These are phyloP conservation scores for Peterozyma xylosa DNA, from an alignment of 805 yeast species.

Conservation along the genomic window DNA sequence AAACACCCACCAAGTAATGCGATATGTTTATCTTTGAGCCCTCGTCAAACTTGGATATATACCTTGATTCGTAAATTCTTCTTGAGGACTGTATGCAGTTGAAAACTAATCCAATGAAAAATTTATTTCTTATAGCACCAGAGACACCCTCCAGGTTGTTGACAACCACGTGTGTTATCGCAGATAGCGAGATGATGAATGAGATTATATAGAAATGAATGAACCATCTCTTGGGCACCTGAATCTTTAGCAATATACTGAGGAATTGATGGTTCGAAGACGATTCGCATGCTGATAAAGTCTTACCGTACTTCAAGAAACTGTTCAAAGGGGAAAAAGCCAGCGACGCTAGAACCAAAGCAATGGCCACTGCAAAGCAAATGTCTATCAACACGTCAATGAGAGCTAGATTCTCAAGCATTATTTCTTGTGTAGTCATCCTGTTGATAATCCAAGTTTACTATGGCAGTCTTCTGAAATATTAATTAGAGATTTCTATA, in stretches of 20 bases:
- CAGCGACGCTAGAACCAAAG: constrained; percentile 25
- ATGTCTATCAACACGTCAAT: constrained; percentile 2
- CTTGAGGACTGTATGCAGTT: constrained; percentile 45
- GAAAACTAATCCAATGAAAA: constrained; percentile 14
- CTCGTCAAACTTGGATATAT: constrained; percentile 30
- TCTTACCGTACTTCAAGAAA: constrained; percentile 39
- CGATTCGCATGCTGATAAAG: constrained; percentile 10
- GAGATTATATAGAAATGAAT: constrained; percentile 53
- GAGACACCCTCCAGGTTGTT: constrained; percentile 13
- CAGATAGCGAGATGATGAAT: constrained; percentile 19
- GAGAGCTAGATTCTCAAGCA: no score
- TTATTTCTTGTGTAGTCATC: no score
- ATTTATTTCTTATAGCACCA: constrained; percentile 13
- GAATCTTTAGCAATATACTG: constrained; percentile 19
- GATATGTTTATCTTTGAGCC: constrained; percentile 52
- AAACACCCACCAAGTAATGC: constrained; percentile 60
- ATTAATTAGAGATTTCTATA: no score
- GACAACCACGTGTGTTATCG: constrained; percentile 12
- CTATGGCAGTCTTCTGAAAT: no score
- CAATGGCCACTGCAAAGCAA: constrained; percentile 6
- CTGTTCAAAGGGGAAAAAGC: constrained; percentile 20
- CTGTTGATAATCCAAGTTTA: no score
- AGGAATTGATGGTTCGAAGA: constrained; percentile 6
- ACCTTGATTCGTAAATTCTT: constrained; percentile 50
- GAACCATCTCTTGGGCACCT: constrained; percentile 60